Conservation (phyloP, 768 basidiomycete species). For the Hydnomerulius pinastri region DNA sequence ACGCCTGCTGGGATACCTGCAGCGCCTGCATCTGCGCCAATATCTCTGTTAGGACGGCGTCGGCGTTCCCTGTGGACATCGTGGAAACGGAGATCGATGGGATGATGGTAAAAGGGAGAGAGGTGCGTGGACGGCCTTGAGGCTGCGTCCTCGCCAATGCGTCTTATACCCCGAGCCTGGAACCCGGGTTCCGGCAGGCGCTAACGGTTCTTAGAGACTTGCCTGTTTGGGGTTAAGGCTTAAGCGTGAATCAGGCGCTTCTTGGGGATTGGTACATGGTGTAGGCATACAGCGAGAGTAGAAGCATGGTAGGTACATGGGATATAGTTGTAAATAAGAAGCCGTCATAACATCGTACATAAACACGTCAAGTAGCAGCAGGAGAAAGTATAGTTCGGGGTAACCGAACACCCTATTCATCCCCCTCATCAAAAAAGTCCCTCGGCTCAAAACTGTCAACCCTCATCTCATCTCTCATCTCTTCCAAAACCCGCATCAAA, state of each 20-base stretch:
- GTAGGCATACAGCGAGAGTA: too few species aligned
- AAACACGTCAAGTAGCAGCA: too few species aligned
- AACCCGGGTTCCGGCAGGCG: too few species aligned
- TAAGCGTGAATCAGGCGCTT: too few species aligned
- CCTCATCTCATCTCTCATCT: slow-evolving; percentile 18
- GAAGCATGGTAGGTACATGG: too few species aligned
- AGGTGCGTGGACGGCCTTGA: slow-evolving; percentile 9
- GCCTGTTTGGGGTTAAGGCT: too few species aligned
- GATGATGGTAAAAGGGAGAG: slow-evolving; percentile 16
- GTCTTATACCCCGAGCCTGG: background rate
- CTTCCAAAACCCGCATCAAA: slow-evolving; percentile 17
- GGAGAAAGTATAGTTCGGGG: background rate
- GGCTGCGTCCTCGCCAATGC: background rate
- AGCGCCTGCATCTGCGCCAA: slow-evolving; percentile 69
- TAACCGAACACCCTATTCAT: slow-evolving; percentile 8
- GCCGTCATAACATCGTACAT: too few species aligned
- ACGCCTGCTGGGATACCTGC: slow-evolving; percentile 71
- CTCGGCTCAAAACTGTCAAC: slow-evolving; percentile 17
- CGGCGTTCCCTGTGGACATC: slow-evolving; percentile 36
- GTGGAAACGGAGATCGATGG: background rate
- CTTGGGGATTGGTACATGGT: too few species aligned
- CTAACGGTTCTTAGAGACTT: too few species aligned
- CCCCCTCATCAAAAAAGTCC: slow-evolving; percentile 11
- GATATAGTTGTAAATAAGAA: too few species aligned
- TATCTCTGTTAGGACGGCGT: slow-evolving; percentile 72